Evolutionary conservation across 1,284 basidiomycete species (phyloP), one percentile per base, ranked within the genome.

Genomic region (Cerioporus squamosus): DNA sequence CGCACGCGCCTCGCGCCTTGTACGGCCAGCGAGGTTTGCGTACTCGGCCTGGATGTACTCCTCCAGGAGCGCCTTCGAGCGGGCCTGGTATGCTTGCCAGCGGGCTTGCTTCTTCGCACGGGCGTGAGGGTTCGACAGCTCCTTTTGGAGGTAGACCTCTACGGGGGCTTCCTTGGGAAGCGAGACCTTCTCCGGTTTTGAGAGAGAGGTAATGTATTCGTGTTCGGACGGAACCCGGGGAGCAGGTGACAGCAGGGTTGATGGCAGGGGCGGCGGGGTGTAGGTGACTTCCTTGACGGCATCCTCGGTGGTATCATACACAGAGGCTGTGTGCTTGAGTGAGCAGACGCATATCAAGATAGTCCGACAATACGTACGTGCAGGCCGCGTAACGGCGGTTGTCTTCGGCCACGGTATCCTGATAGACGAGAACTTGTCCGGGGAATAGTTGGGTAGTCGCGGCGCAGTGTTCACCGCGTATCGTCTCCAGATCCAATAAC

Each of bases 21-120:
- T 82, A 45, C 87, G 83, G 20, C 86, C 86, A 46, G 80, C 77
- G 54, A 87, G 68, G 57, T 84, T 72, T 56, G 76, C 74, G 62
- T 85, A 67, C 64, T 91, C 91, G 10, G 77, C 76, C 23, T 75
- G 71, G 51, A 86, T 75, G 64, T 83, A 82, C 59, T 84, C 74
- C 61, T 80, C 75, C 52, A 88, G 75, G 54, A 87, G 74, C 17
- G 74, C 71, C 44, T 79, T 77, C 68, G 79, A 81, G 63, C 78
- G 75, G 18, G 70, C 67, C 63, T 81, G 78, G 63, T 78, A 79
- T 6, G 78, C 77, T 68, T 90, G 82, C 87, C 88, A 93, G 61
- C 91, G 84, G 45, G 78, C 77, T 66, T 90, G 86, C 70, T 90
- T 91, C 79, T 90, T 92, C 9, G 88, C 87, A 22, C 90, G 86